Evolutionary conservation across 352 stramenopile genomes (phyloP).

Genomic region (Phytophthora tentaculata): DNA sequence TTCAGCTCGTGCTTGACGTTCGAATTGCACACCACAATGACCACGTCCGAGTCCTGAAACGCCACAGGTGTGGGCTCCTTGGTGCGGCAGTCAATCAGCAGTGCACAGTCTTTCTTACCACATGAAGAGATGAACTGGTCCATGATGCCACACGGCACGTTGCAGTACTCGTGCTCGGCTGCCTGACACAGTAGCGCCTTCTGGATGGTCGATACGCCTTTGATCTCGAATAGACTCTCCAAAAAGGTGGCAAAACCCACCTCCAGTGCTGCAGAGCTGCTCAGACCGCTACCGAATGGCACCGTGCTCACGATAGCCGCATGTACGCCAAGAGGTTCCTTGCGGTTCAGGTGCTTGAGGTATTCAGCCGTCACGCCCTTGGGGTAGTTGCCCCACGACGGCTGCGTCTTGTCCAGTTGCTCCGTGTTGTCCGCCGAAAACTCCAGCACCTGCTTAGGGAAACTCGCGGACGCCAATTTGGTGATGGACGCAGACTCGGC

Average conservation of each 20-base stretch:
- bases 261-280: slow-evolving; percentile 93
- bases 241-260: slow-evolving; percentile 93
- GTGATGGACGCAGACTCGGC: slow-evolving; percentile 29
- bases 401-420: slow-evolving; percentile 56
- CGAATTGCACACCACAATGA: slow-evolving; percentile 93
- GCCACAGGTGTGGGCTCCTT: slow-evolving; percentile 82
- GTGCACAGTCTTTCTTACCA: slow-evolving; percentile 74
- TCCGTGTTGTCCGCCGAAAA: slow-evolving; percentile 60
- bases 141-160: slow-evolving; percentile 96
- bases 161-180: slow-evolving; percentile 95
- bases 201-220: slow-evolving; percentile 58
- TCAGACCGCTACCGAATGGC: slow-evolving; percentile 94
- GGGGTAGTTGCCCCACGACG: slow-evolving; percentile 94
- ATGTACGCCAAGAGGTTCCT: slow-evolving; percentile 70
- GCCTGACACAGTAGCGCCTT: slow-evolving; percentile 93
- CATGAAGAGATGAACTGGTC: slow-evolving; percentile 96
- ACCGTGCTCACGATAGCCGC: slow-evolving; percentile 91
- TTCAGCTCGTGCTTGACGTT: slow-evolving; percentile 95
- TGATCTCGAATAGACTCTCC: slow-evolving; percentile 80
- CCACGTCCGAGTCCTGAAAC: slow-evolving; percentile 81
- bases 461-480: slow-evolving; percentile 66
- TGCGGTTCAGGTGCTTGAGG: slow-evolving; percentile 56
- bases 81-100: slow-evolving; percentile 95
- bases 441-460: slow-evolving; percentile 50
- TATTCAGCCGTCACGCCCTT: slow-evolving; percentile 94